Base-by-base conservation (phyloP, 768 basidiomycete genomes). In the Mycena belliarum region DNA sequence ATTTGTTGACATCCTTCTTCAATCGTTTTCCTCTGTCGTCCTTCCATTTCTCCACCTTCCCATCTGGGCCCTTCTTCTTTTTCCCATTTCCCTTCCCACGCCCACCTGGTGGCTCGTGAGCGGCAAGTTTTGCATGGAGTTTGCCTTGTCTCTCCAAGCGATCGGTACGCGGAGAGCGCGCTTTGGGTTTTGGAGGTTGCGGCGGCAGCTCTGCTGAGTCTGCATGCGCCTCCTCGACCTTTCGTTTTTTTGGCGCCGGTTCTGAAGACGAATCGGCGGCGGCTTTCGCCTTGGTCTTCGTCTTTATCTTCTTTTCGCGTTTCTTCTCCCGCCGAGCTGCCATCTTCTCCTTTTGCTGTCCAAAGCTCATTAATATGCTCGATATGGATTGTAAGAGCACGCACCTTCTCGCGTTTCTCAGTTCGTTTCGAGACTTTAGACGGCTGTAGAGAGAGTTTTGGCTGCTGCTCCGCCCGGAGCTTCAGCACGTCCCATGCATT, bases 351-450 rank as follows among this genome's bases (percentile, higher is more conserved):
- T 78, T 78, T 83, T 86, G 63, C 40, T 55, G 15, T 48, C 26
- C 26, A 15, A 11, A 52, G 21, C 18, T 33, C 38, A 47, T 57
- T 42, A 14, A 40, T 29, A 25, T 44, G 21, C 26, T 21, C 10
- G 20, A 16, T 16, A 10, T 52, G 1, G 25, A 16, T n/a, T n/a
- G n/a, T n/a, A n/a, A n/a, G n/a, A 16, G 45, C 37, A 56, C 78
- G 23, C 64, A 87, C 89, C 71, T 49, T 18, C 42, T 59, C 62
- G 21, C 84, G 79, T 70, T 87, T 89, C 59, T 81, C 71, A 4
- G 81, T 81, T 47, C 88, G 80, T 63, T 83, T 89, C 2, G 88
- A 90, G 25, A 60, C 68, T 32, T 58, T 57, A 10, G 63, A 59
- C 9, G 61, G 46, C 9, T 65, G 62, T 9, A 67, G 57, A n/a